Conservation (phyloP, 345 rosid genomes). For the Gossypium thurberi region DNA sequence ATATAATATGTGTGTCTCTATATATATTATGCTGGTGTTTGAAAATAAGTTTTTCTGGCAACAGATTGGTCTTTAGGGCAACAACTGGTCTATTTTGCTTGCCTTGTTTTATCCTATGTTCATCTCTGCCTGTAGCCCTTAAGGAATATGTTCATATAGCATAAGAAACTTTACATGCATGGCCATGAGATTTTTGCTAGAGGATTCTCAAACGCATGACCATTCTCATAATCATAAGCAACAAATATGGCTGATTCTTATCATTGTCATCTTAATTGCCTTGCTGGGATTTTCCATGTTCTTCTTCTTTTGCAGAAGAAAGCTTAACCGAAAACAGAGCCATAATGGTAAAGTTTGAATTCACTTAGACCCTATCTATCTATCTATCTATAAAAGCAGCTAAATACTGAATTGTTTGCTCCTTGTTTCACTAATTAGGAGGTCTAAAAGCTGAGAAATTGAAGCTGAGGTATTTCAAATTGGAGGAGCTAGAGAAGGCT, state of each 20-base stretch:
- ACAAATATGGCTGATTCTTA: constrained; percentile 18
- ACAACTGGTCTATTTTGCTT: neutral
- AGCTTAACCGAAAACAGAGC: constrained; percentile 8
- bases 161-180: constrained; percentile 4
- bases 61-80: neutral
- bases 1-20: no score
- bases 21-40: neutral
- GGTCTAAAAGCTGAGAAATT: constrained; percentile 26
- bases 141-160: constrained; percentile 3
- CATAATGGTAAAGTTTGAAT: constrained; percentile 26
- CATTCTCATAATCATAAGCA: constrained; percentile 1
- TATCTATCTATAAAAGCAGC: no score
- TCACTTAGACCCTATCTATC: neutral
- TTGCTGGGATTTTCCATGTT: constrained; percentile 16
- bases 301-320: constrained; percentile 29
- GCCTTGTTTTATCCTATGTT: neutral
- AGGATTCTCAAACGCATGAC: neutral
- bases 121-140: neutral
- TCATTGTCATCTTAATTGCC: constrained; percentile 21
- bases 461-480: constrained; percentile 34
- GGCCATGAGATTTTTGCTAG: constrained; percentile 1
- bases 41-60: constrained; percentile 26
- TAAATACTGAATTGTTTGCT: neutral
- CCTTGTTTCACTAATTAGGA: constrained; percentile 15
- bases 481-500: constrained; percentile 42